Conservation (phyloP, 2,329 filamentous ascomycete species). For the Botryotinia narcissicola region DNA sequence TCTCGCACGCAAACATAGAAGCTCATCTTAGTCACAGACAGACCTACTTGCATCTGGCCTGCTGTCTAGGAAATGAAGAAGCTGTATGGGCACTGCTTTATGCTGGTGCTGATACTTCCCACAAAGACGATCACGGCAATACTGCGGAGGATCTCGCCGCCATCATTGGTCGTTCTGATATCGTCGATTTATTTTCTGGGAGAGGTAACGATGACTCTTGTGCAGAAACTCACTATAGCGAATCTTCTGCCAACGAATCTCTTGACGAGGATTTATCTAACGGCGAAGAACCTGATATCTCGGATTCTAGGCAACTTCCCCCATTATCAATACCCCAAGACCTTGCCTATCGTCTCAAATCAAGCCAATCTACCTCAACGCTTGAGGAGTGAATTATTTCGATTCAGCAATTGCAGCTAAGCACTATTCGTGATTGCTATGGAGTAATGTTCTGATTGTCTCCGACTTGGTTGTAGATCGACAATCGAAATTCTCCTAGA, state of each 20-base stretch:
- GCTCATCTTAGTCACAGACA: neutral
- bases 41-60: constrained; percentile 3
- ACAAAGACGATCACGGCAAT: neutral
- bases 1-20: neutral
- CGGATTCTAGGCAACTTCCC: neutral
- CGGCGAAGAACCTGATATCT: neutral
- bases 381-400: rapidly evolving
- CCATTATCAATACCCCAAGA: neutral
- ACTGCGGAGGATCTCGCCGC: neutral
- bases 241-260: too few species aligned
- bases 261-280: neutral
- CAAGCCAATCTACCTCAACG: neutral
- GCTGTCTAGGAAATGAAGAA: neutral
- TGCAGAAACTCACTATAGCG: neutral
- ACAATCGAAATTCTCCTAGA: neutral
- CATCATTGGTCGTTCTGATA: neutral
- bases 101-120: neutral
- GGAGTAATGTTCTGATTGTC: neutral
- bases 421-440: neutral
- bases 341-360: neutral
- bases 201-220: rapidly evolving
- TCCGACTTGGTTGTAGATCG: neutral
- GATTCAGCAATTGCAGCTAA: too few species aligned
- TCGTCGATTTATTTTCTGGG: neutral
- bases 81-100: neutral